Conservation (phyloP, 2,329 filamentous ascomycete genomes). For the Aspergillus arachidicola region DNA sequence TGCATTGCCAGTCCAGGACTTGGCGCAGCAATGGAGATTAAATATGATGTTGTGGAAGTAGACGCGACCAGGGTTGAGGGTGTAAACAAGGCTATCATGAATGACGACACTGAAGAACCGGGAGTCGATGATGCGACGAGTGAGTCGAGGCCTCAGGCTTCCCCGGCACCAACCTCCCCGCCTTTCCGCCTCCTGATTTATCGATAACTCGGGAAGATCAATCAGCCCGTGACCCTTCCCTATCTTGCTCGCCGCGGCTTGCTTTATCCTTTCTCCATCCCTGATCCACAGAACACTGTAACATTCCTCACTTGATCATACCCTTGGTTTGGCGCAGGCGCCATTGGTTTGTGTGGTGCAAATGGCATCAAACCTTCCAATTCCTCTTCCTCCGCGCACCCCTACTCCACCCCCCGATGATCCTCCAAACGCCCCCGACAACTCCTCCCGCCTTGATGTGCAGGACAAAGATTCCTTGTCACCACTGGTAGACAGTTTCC, state of each 20-base stretch:
- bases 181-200: slow-evolving; percentile 16
- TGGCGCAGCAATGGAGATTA: slow-evolving; percentile 2
- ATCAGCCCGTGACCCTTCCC: slow-evolving; percentile 1
- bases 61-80: neutral
- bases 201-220: slow-evolving; percentile 8
- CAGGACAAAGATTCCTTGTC: slow-evolving; percentile 52
- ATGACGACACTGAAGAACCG: slow-evolving; percentile 11
- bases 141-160: slow-evolving; percentile 27
- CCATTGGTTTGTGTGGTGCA: slow-evolving; percentile 2
- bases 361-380: slow-evolving; percentile 64
- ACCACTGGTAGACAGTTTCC: slow-evolving; percentile 45
- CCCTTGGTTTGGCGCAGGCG: slow-evolving; percentile 6
- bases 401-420: slow-evolving; percentile 65
- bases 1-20: slow-evolving; percentile 28
- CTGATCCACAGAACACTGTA: neutral
- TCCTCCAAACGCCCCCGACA: slow-evolving; percentile 27
- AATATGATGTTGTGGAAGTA: neutral
- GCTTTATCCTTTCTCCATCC: neutral
- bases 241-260: neutral
- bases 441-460: slow-evolving; percentile 25
- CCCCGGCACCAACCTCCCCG: slow-evolving; percentile 3
- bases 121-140: slow-evolving; percentile 29
- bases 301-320: neutral
- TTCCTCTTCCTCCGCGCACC: slow-evolving; percentile 63
- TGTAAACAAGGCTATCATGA: neutral